These are phyloP conservation scores for Oidiodendron maius DNA, from an alignment of 495 filamentous ascomycete species.

Conservation along the genomic window DNA sequence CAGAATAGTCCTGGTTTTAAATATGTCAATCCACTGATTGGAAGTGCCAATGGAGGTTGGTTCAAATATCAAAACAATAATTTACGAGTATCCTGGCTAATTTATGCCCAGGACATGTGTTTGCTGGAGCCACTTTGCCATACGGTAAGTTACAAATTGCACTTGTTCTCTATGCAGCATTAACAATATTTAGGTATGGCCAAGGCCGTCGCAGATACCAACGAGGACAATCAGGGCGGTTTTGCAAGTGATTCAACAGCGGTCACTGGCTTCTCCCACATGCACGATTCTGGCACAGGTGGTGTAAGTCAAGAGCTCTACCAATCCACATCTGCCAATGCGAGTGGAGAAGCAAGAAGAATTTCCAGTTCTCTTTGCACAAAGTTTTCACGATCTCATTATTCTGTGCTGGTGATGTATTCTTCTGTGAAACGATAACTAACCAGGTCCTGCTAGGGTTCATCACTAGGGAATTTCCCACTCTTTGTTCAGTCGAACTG, in stretches of 20 bases:
- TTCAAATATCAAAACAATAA: not conserved
- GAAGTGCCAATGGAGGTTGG: slow-evolving; percentile 51
- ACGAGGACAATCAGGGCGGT: slow-evolving; percentile 58
- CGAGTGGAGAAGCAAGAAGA: not conserved
- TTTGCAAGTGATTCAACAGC: slow-evolving; percentile 58
- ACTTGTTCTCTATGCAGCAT: not conserved
- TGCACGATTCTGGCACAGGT: slow-evolving; percentile 73
- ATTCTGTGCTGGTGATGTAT: too few relatives aligned
- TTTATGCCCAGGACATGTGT: slow-evolving; percentile 48
- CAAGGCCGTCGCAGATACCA: slow-evolving; percentile 69
- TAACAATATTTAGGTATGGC: slow-evolving; percentile 49
- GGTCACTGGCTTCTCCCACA: slow-evolving; percentile 64
- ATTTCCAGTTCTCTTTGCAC: not conserved
- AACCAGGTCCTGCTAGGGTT: too few relatives aligned
- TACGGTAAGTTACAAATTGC: slow-evolving; percentile 42
- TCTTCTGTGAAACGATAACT: too few relatives aligned
- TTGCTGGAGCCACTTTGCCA: slow-evolving; percentile 68
- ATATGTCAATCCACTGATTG: slow-evolving; percentile 52
- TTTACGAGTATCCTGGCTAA: not conserved
- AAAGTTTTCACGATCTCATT: too few relatives aligned
- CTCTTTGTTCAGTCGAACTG: slow-evolving; percentile 65
- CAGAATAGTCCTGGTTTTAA: too few relatives aligned
- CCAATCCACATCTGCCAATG: too few relatives aligned
- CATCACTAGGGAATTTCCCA: slow-evolving; percentile 71
- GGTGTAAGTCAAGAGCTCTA: too few relatives aligned